These are phyloP conservation scores for Bryoglossum gracile DNA, from an alignment of 495 filamentous ascomycete genomes.

Conservation along the genomic window DNA sequence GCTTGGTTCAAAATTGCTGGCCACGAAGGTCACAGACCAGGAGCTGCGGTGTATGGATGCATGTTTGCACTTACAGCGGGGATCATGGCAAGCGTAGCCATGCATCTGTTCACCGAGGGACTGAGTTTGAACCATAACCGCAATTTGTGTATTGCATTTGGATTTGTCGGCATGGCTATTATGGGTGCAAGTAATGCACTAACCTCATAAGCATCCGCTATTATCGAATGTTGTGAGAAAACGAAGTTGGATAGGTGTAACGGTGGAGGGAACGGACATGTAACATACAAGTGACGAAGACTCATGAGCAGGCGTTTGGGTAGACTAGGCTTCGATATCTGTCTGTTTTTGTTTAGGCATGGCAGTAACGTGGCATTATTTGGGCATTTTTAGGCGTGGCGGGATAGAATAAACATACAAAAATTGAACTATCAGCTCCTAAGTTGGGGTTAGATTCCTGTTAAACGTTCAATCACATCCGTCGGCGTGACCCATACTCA, in stretches of 20 bases:
- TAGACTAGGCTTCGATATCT: too few relatives aligned
- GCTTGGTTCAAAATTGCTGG: conserved; percentile 67
- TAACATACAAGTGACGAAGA: neutral
- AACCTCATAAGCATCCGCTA: conserved; percentile 33
- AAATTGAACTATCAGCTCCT: too few relatives aligned
- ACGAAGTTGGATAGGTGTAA: neutral
- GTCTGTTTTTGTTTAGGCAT: too few relatives aligned
- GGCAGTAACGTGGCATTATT: too few relatives aligned
- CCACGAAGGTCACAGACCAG: conserved; percentile 38
- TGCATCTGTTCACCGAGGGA: conserved; percentile 85
- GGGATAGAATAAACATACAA: too few relatives aligned
- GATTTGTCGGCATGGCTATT: conserved; percentile 83
- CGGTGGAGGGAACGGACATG: neutral
- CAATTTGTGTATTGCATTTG: conserved; percentile 73
- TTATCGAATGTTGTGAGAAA: neutral
- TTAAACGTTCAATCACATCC: too few relatives aligned
- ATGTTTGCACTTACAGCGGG: conserved; percentile 88
- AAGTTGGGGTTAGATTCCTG: too few relatives aligned
- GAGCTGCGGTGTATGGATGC: conserved; percentile 71
- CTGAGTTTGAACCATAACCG: conserved; percentile 73
- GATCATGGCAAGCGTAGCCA: conserved; percentile 87
- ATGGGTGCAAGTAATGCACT: conserved; percentile 83
- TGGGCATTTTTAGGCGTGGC: too few relatives aligned
- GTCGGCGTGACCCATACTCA: too few relatives aligned
- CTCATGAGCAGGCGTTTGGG: neutral